Percentiles rank a stretch among this genome's conserved stretches.
phyloP scores from a whole-genome alignment of 345 rosid genomes.

The Eucalyptus cloeziana region DNA sequence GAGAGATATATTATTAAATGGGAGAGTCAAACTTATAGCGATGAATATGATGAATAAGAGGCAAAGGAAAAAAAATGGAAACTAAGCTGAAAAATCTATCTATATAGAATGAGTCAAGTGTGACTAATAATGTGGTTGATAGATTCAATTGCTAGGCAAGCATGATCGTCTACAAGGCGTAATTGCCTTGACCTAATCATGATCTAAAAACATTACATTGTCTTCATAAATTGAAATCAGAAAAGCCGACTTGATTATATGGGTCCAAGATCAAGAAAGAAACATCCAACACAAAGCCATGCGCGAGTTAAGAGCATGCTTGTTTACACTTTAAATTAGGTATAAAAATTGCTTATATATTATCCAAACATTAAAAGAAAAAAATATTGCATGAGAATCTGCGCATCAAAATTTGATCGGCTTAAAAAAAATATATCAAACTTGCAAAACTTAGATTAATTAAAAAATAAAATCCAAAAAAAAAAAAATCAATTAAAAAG shows the following conservation, averaged over 20 bases:
- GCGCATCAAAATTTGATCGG: background rate
- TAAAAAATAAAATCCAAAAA: no score
- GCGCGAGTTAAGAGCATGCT: rapidly evolving
- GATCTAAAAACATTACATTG: background rate
- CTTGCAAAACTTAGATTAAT: background rate
- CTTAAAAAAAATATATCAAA: background rate
- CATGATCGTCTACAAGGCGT: background rate
- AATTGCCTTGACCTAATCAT: background rate
- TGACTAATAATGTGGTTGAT: background rate
- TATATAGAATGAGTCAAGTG: background rate
- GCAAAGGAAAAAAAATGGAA: no score
- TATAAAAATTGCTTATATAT: background rate
- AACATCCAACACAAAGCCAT: rapidly evolving
- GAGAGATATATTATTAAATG: background rate
- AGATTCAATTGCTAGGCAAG: background rate
- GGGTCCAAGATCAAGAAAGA: background rate
- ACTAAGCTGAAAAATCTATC: no score
- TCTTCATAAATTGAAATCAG: background rate
- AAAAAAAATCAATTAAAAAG: background rate
- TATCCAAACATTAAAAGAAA: background rate
- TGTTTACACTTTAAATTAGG: background rate
- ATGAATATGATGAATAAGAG: background rate
- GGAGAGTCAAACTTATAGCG: background rate
- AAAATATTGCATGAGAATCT: background rate
- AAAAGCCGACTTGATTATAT: background rate